Base-by-base conservation (phyloP, 306 rosid genomes). In the Cicer cuneatum region DNA sequence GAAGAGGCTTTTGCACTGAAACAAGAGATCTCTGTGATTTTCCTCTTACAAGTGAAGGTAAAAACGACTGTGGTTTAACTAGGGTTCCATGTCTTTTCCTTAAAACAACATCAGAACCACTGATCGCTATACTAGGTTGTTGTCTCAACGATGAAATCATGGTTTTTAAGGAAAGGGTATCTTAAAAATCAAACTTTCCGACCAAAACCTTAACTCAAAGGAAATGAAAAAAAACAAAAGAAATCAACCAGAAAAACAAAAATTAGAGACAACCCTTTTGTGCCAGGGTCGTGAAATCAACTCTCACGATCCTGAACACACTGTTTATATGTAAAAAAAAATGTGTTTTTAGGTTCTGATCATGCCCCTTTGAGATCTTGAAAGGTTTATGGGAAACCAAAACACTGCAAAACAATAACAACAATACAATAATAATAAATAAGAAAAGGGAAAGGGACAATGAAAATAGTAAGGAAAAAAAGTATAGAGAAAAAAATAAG, bases 1-100 rank as follows among this genome's bases (percentile, higher is more conserved):
- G 87, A 21, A 90, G 49, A 39, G 98, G 89, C 42, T 76, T 84
- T 8, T 80, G 69, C 63, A 77, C n/a, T 7, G 85, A 84, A 77
- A 84, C 48, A 7, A 68, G 56, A 51, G 71, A 70, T 62, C 63
- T 69, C 6, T 39, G 80, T 7, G 43, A 35, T 39, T 41, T 76
- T 6, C 7, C 69, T 46, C 51, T 80, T 12, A 58, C 5, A 71
- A 80, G 14, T 52, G 61, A 68, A 47, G 85, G 83, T 19, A 66
- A 73, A 73, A 77, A 66, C 2, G 77, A 61, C 4, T 21, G 15
- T 62, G 75, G n/a, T 69, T 73, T 82, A 63, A 80, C 7, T 16
- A 72, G 82, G 68, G 46, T 72, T 47, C 80, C 58, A 46, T 80
- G 72, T 73, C 61, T 84, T 16, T 19, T 62, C 78, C 77, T 49